phyloP scores from a whole-genome alignment of 192 early-diverging fungal genomes.

The Coemansia sp. region DNA sequence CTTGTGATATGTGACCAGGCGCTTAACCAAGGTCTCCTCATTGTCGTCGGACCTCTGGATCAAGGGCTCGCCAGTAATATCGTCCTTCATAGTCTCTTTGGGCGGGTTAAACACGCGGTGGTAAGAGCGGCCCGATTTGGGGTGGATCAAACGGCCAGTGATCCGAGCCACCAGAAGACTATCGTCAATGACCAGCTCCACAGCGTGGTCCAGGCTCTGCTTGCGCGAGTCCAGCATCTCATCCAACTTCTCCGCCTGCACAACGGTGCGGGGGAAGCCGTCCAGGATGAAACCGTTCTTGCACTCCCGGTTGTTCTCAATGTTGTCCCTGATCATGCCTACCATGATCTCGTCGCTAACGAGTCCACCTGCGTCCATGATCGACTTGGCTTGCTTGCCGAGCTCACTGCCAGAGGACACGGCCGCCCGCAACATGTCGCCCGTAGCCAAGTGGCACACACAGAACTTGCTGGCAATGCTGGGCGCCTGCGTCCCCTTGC shows the following conservation, averaged over 20 bases:
- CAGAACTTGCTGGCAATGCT: slow-evolving; percentile 95
- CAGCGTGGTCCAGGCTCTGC: slow-evolving; percentile 81
- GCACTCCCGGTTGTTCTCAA: slow-evolving; percentile 94
- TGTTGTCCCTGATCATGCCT: slow-evolving; percentile 94
- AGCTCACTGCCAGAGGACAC: slow-evolving; percentile 89
- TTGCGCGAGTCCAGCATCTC: slow-evolving; percentile 86
- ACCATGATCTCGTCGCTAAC: slow-evolving; percentile 99
- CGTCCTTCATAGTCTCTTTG: slow-evolving; percentile 87
- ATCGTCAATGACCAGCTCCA: slow-evolving; percentile 96
- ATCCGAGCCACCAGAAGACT: slow-evolving; percentile 91
- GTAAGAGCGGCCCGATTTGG: slow-evolving; percentile 92
- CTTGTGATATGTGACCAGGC: slow-evolving; percentile 83
- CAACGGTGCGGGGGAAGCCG: slow-evolving; percentile 98
- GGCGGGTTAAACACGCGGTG: slow-evolving; percentile 97
- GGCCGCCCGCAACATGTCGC: slow-evolving; percentile 98
- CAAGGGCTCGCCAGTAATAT: slow-evolving; percentile 96
- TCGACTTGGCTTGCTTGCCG: slow-evolving; percentile 96
- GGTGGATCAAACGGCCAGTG: slow-evolving; percentile 96
- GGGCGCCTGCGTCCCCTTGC: slow-evolving; percentile 96
- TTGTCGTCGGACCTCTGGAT: slow-evolving; percentile 99
- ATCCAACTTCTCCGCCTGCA: slow-evolving; percentile 98
- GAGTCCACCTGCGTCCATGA: slow-evolving; percentile 98
- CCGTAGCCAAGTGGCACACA: slow-evolving; percentile 97
- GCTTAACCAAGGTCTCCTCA: slow-evolving; percentile 88
- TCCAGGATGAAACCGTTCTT: slow-evolving; percentile 98